A percentile compares a stretch with the other conserved stretches of the same genome.
These are phyloP conservation scores for Gloeophyllum trabeum DNA, from an alignment of 768 basidiomycete genomes.

Conservation along the genomic window DNA sequence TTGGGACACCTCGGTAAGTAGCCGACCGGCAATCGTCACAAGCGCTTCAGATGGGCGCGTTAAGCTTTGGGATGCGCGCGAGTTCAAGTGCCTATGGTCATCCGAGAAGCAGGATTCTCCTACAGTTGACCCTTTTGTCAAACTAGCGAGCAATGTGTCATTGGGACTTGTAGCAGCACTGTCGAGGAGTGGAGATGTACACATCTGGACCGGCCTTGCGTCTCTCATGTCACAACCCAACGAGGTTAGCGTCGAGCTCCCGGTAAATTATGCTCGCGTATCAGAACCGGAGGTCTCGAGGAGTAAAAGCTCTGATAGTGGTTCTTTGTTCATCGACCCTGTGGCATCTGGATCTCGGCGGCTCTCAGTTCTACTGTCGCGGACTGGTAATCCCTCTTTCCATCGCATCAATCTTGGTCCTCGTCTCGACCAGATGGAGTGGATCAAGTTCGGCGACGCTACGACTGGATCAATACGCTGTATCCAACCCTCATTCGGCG, in stretches of 20 bases:
- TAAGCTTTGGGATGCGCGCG: conserved; percentile 63
- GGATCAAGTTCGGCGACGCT: conserved; percentile 37
- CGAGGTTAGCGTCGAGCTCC: too few relatives aligned
- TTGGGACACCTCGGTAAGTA: conserved; percentile 41
- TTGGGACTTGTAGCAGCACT: conserved; percentile 38
- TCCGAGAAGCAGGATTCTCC: conserved; percentile 27
- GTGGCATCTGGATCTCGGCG: too few relatives aligned
- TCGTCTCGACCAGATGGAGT: conserved; percentile 16
- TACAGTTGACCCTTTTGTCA: conserved; percentile 37
- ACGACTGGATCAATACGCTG: conserved; percentile 39
- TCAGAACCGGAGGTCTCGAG: too few relatives aligned
- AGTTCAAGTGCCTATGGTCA: conserved; percentile 50
- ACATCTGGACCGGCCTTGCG: conserved; percentile 40
- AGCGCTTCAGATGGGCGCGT: conserved; percentile 52
- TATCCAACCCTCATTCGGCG: conserved; percentile 36
- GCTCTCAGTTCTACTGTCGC: conserved; percentile 36
- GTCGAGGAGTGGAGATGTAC: conserved; percentile 43
- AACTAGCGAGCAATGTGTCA: conserved; percentile 32
- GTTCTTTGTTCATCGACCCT: too few relatives aligned
- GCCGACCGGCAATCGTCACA: conserved; percentile 29
- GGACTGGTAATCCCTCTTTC: conserved; percentile 36
- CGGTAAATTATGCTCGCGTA: too few relatives aligned
- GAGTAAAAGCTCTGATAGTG: too few relatives aligned
- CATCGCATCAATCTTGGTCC: conserved; percentile 35
- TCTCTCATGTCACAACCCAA: too few relatives aligned